These are phyloP conservation scores for Epicoccum nigrum DNA, from an alignment of 2,329 filamentous ascomycete genomes.

Conservation along the genomic window DNA sequence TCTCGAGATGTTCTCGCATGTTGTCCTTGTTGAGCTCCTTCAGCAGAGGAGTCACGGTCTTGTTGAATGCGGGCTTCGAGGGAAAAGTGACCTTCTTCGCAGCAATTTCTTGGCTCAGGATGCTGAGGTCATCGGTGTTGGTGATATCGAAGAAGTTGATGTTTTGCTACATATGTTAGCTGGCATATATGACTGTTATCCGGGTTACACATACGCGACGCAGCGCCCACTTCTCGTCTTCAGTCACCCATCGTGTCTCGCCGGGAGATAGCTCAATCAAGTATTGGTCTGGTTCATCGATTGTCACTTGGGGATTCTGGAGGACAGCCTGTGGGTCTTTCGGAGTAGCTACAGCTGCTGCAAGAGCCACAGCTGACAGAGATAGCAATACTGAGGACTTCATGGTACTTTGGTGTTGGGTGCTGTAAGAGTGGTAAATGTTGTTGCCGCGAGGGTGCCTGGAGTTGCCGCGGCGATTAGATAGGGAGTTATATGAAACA, in stretches of 20 bases:
- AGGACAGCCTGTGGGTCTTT: conserved; percentile 38
- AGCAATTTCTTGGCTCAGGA: conserved; percentile 37
- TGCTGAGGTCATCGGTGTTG: conserved; percentile 69
- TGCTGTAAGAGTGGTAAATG: conserved; percentile 8
- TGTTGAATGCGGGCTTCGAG: conserved; percentile 66
- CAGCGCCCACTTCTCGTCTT: conserved; percentile 93
- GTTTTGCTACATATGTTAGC: conserved; percentile 65
- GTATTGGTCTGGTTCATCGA: conserved; percentile 44
- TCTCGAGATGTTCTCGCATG: conserved; percentile 79
- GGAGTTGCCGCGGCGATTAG: conserved; percentile 34
- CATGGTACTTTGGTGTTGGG: conserved; percentile 28
- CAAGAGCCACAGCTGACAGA: conserved; percentile 39
- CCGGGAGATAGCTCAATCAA: conserved; percentile 86
- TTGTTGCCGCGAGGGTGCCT: conserved; percentile 12
- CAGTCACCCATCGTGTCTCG: conserved; percentile 83
- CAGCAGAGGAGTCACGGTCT: conserved; percentile 70
- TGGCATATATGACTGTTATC: neutral
- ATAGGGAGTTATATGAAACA: conserved; percentile 14
- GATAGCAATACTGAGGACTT: conserved; percentile 43
- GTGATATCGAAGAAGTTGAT: conserved; percentile 96
- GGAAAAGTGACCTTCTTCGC: conserved; percentile 67
- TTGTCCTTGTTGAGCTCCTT: conserved; percentile 73
- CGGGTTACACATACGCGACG: conserved; percentile 67
- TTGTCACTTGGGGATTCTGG: conserved; percentile 35
- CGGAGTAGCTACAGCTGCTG: conserved; percentile 34